phyloP scores from a whole-genome alignment of 371 early-diverging fungal species.

The Mucor piriformis region DNA sequence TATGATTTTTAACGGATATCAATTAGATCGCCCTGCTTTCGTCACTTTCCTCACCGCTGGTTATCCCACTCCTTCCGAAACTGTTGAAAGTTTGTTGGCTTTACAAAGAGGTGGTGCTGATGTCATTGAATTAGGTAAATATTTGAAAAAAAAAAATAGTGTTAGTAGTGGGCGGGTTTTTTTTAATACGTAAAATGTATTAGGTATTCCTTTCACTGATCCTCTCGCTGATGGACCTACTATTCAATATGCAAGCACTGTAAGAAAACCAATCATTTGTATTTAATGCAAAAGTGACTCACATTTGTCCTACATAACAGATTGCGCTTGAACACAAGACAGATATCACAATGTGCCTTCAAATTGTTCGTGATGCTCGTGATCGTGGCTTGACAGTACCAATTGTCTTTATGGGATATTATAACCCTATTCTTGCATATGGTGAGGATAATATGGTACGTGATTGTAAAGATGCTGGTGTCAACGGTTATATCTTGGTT shows the following conservation, averaged over 20 bases:
- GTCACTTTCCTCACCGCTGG: slow-evolving; percentile 95
- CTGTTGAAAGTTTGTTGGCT: slow-evolving; percentile 83
- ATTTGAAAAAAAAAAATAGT: not conserved
- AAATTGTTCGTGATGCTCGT: slow-evolving; percentile 82
- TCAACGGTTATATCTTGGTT: slow-evolving; percentile 96
- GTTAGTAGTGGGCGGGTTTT: not conserved
- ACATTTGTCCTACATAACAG: slow-evolving; percentile 31
- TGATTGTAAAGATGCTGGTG: slow-evolving; percentile 82
- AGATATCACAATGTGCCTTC: slow-evolving; percentile 80
- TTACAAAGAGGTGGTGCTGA: slow-evolving; percentile 93
- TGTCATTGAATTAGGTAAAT: slow-evolving; percentile 92
- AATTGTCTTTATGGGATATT: slow-evolving; percentile 97
- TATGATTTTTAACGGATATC: not conserved
- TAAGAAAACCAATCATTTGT: slow-evolving; percentile 33
- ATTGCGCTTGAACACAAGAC: slow-evolving; percentile 77
- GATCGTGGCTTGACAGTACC: slow-evolving; percentile 85
- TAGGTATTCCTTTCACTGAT: slow-evolving; percentile 96
- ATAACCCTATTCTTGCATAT: slow-evolving; percentile 93
- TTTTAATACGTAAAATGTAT: not conserved
- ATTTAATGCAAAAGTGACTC: slow-evolving; percentile 15
- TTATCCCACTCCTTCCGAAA: slow-evolving; percentile 76
- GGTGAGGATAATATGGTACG: slow-evolving; percentile 85
- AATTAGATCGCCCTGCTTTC: slow-evolving; percentile 81
- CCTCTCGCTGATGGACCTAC: slow-evolving; percentile 97
- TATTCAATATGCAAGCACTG: slow-evolving; percentile 90